Evolutionary conservation across 2,329 filamentous ascomycete genomes (phyloP).

Genomic region (Ceratocystis destructans): DNA sequence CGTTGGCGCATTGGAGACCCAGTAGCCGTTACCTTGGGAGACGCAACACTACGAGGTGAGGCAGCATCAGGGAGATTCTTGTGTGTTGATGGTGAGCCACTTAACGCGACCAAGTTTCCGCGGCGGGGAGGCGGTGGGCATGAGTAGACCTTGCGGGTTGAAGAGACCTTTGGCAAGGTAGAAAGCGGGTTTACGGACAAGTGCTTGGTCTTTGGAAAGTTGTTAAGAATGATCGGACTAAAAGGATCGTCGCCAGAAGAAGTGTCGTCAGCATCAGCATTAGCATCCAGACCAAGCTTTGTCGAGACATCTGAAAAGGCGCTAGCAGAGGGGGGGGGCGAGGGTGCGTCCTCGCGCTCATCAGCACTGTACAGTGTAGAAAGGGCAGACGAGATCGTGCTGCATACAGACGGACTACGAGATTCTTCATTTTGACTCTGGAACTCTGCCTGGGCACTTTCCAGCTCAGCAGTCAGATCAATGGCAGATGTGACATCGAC

Average conservation of each 20-base stretch:
- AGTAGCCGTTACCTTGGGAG: not conserved
- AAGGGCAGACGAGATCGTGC: conserved; percentile 38
- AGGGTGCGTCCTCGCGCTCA: conserved; percentile 29
- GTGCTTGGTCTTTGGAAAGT: conserved; percentile 18
- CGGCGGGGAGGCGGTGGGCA: conserved; percentile 13
- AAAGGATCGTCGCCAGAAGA: conserved; percentile 12
- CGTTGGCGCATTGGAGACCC: conserved; percentile 13
- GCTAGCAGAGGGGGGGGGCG: conserved; percentile 1
- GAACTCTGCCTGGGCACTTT: not conserved
- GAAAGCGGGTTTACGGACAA: conserved; percentile 9
- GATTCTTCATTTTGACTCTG: not conserved
- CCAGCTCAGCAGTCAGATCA: not conserved
- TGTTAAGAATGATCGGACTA: conserved; percentile 1
- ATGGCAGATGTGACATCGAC: not conserved
- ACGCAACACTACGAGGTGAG: not conserved
- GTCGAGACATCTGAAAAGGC: conserved; percentile 12
- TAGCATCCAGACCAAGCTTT: conserved; percentile 4
- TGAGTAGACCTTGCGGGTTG: conserved; percentile 13
- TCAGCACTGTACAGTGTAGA: conserved; percentile 45
- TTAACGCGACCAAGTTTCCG: not conserved
- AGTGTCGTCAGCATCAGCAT: not conserved
- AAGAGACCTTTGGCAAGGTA: not conserved
- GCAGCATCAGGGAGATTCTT: not conserved
- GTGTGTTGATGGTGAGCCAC: not conserved
- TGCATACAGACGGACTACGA: conserved; percentile 23